Evolutionary conservation across 2,329 filamentous ascomycete genomes (phyloP).

Genomic region (Fusarium dimerum): DNA sequence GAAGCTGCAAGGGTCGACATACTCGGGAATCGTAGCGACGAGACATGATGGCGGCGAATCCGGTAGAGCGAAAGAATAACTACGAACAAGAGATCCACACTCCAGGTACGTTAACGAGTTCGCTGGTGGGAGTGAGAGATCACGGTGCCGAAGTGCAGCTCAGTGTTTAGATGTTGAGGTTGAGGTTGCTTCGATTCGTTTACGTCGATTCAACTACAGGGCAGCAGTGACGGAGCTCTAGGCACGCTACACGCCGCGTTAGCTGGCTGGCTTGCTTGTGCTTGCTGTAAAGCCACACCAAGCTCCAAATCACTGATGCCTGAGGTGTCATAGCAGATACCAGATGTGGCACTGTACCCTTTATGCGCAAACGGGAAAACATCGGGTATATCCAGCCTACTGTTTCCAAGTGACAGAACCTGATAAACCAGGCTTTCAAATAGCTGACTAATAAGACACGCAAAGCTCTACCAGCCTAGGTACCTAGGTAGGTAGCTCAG

Average conservation of each 20-base stretch:
- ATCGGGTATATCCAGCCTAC: no score
- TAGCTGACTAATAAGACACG: no score
- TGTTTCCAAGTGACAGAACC: no score
- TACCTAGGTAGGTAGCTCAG: no score
- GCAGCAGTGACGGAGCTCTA: slow-evolving; percentile 41
- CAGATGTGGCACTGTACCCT: neutral
- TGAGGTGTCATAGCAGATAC: slow-evolving; percentile 16
- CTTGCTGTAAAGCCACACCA: slow-evolving; percentile 8
- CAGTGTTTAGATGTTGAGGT: slow-evolving; percentile 17
- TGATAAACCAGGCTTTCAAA: no score
- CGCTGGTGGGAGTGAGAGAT: slow-evolving; percentile 12
- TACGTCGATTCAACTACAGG: slow-evolving; percentile 21
- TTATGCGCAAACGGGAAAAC: no score
- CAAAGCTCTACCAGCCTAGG: no score
- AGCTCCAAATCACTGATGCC: slow-evolving; percentile 15
- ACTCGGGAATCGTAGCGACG: slow-evolving; percentile 97
- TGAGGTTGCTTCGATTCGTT: slow-evolving; percentile 22
- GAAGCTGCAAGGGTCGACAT: slow-evolving; percentile 43
- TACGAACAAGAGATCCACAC: neutral
- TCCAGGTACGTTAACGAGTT: slow-evolving; percentile 3
- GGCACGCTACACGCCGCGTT: slow-evolving; percentile 43
- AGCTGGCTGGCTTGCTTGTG: slow-evolving; percentile 28
- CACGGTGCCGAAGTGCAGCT: slow-evolving; percentile 10
- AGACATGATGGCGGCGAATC: slow-evolving; percentile 66
- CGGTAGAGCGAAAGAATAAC: slow-evolving; percentile 1